Evolutionary conservation across 768 basidiomycete species (phyloP).

Genomic region (Lactifluus hygrophoroides): DNA sequence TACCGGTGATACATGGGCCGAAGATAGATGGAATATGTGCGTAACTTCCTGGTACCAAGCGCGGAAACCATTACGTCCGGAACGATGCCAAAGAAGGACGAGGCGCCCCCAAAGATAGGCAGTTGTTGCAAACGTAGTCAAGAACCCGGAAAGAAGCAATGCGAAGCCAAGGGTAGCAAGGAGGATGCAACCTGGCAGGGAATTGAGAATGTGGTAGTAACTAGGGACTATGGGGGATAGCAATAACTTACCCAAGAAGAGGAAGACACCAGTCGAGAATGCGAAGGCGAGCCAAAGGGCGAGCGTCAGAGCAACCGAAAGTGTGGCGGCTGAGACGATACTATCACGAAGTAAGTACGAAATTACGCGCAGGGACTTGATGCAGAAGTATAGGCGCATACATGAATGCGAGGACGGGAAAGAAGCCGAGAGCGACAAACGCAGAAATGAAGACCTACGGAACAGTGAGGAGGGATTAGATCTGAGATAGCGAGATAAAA

Average conservation of each 20-base stretch:
- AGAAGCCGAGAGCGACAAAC: slow-evolving; percentile 12
- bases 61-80: slow-evolving; percentile 10
- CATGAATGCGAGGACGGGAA: slow-evolving; percentile 18
- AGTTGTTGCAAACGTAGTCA: slow-evolving; percentile 2
- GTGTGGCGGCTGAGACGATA: slow-evolving; percentile 1
- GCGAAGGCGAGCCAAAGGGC: slow-evolving; percentile 12
- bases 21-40: background rate
- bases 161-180: slow-evolving; percentile 7
- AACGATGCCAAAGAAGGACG: background rate
- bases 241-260: slow-evolving; percentile 6
- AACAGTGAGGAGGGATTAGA: background rate
- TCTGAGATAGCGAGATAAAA: background rate
- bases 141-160: slow-evolving; percentile 12
- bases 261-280: slow-evolving; percentile 10
- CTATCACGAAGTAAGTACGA: background rate
- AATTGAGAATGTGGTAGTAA: background rate
- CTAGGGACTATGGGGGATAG: background rate
- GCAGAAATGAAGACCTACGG: slow-evolving; percentile 6
- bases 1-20: background rate
- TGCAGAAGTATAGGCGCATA: background rate
- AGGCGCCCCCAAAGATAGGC: slow-evolving; percentile 13
- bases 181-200: slow-evolving; percentile 8
- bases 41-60: slow-evolving; percentile 10
- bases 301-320: slow-evolving; percentile 2
- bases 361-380: background rate